Conservation (phyloP, 306 rosid species). For the Pterocarpus macrocarpus region DNA sequence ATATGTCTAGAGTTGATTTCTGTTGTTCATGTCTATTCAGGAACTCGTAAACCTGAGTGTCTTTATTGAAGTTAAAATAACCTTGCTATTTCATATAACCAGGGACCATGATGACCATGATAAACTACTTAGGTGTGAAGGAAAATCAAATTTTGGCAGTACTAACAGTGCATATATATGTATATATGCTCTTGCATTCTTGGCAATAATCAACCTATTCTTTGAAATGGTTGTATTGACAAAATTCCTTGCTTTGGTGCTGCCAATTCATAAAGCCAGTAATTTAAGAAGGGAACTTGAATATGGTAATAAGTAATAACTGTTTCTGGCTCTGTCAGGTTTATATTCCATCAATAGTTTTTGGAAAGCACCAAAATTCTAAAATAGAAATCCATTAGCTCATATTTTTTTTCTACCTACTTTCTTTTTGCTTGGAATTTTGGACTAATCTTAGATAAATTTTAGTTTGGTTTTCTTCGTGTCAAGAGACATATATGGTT, state of each 20-base stretch:
- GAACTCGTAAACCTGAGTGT: neutral
- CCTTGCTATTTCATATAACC: constrained; percentile 1
- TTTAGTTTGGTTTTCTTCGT: neutral
- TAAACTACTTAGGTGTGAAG: neutral
- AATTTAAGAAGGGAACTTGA: neutral
- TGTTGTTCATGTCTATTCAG: constrained; percentile 12
- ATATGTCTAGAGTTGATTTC: constrained; percentile 22
- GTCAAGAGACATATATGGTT: neutral
- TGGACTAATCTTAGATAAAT: constrained; percentile 29
- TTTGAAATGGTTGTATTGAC: constrained; percentile 24
- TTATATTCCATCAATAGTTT: neutral
- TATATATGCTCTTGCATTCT: constrained; percentile 1
- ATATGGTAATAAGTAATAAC: constrained; percentile 2
- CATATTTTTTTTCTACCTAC: neutral
- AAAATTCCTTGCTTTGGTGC: constrained; percentile 4
- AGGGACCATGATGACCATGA: constrained; percentile 16
- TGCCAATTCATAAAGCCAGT: too few species aligned
- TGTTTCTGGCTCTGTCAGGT: neutral
- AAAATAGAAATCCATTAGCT: neutral
- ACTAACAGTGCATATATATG: neutral
- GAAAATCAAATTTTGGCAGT: neutral
- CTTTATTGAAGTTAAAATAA: neutral
- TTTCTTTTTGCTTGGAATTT: constrained; percentile 30
- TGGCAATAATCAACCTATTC: constrained; percentile 4
- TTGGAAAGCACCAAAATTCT: neutral